These are phyloP conservation scores for Ananas comosus DNA, from an alignment of 176 grass and related monocot genomes.

Conservation along the genomic window DNA sequence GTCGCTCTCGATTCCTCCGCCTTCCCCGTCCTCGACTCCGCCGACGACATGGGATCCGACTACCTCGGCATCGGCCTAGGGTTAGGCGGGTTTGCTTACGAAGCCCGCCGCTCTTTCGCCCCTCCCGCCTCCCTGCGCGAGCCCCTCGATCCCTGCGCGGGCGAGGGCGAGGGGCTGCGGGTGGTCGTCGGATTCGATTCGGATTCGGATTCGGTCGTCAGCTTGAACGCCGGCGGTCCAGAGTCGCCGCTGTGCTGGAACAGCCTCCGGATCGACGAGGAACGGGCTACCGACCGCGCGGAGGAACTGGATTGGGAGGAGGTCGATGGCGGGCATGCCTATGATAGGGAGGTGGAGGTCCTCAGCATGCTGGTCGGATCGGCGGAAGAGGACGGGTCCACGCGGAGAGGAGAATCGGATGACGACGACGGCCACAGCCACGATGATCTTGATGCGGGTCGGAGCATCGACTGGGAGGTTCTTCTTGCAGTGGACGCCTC, in stretches of 20 bases:
- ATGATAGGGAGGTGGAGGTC: constrained; percentile 50
- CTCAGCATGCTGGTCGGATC: constrained; percentile 46
- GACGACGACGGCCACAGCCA: neutral
- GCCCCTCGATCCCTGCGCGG: neutral
- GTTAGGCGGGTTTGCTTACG: too few relatives aligned
- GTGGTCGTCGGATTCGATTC: constrained; percentile 22
- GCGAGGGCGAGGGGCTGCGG: constrained; percentile 4
- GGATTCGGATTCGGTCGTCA: constrained; percentile 22
- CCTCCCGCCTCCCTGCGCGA: neutral
- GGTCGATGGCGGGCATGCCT: constrained; percentile 22
- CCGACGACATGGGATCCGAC: constrained; percentile 10
- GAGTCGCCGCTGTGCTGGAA: constrained; percentile 37
- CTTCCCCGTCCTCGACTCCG: constrained; percentile 29
- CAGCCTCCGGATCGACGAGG: constrained; percentile 33
- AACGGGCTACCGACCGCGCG: constrained; percentile 10
- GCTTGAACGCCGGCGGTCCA: too few relatives aligned
- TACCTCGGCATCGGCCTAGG: constrained; percentile 15
- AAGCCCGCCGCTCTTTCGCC: constrained; percentile 14
- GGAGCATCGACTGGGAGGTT: constrained; percentile 41
- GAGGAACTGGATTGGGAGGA: constrained; percentile 60
- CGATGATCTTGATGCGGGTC: neutral
- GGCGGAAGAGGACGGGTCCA: constrained; percentile 30
- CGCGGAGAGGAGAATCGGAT: constrained; percentile 6
- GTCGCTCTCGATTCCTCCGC: constrained; percentile 24
- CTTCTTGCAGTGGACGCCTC: constrained; percentile 1